A percentile compares a stretch with the other conserved stretches of the same genome.
phyloP scores from a whole-genome alignment of 257 asterid species.

The Scutellaria minor region DNA sequence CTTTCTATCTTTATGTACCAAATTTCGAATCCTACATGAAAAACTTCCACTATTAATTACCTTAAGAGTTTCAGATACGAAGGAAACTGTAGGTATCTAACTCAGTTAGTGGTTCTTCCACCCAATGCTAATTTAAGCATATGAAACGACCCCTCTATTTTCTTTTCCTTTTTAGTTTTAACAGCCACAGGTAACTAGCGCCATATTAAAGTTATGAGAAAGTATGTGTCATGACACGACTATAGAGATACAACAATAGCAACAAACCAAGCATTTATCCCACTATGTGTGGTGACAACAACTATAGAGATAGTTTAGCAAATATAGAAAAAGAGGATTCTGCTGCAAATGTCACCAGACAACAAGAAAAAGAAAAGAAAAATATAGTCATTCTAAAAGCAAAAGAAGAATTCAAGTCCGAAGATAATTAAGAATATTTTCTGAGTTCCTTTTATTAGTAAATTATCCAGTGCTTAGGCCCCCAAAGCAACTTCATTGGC shows the following conservation, averaged over 20 bases:
- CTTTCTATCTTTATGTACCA: conserved; percentile 1
- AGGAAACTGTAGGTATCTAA: neutral
- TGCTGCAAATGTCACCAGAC: neutral
- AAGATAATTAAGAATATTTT: neutral
- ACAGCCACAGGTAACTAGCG: neutral
- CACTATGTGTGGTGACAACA: neutral
- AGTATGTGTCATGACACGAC: no score
- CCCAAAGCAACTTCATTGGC: neutral
- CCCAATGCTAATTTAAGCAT: neutral
- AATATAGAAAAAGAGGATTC: neutral
- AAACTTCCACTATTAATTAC: conserved; percentile 20
- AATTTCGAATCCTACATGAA: conserved; percentile 13
- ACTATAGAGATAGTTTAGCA: neutral
- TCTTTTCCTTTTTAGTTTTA: neutral
- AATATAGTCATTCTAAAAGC: neutral
- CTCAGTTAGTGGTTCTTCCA: neutral
- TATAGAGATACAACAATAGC: no score
- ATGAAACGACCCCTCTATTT: neutral
- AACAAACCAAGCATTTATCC: no score
- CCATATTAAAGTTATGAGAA: neutral
- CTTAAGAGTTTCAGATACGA: neutral
- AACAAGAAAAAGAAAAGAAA: neutral
- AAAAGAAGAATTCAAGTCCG: neutral
- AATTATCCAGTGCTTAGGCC: neutral
- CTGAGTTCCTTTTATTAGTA: neutral